phyloP scores from a whole-genome alignment of 2,329 filamentous ascomycete genomes.

The Claviceps citrina region DNA sequence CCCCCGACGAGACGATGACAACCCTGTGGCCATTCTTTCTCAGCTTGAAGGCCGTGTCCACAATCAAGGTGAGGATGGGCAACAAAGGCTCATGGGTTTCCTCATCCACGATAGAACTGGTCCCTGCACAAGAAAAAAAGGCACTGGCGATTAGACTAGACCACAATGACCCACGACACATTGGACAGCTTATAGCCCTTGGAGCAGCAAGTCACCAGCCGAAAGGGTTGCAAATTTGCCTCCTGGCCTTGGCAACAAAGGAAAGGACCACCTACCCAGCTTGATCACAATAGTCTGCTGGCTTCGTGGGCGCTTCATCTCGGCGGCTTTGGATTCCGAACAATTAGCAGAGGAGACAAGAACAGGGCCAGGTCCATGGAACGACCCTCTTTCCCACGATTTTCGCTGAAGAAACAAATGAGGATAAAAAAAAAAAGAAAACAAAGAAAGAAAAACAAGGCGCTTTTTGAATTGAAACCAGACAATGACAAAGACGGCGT shows the following conservation, averaged over 20 bases:
- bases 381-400: no score
- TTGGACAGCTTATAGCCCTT: not conserved
- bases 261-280: slow-evolving; percentile 44
- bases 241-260: not conserved
- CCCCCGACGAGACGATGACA: slow-evolving; percentile 90
- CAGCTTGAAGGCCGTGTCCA: slow-evolving; percentile 80
- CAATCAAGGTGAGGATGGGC: slow-evolving; percentile 79
- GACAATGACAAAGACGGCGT: slow-evolving; percentile 3
- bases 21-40: slow-evolving; percentile 85
- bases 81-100: slow-evolving; percentile 85
- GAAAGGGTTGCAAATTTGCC: not conserved
- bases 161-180: not conserved
- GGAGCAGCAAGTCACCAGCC: not conserved
- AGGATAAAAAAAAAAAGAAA: no score
- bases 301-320: slow-evolving; percentile 46
- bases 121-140: slow-evolving; percentile 60
- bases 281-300: slow-evolving; percentile 57
- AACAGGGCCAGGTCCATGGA: slow-evolving; percentile 4
- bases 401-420: no score
- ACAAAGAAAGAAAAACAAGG: no score
- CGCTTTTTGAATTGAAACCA: not conserved
- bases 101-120: slow-evolving; percentile 97
- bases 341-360: slow-evolving; percentile 1
- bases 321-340: slow-evolving; percentile 22
- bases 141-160: not conserved